phyloP scores from a whole-genome alignment of 306 rosid species.

The Quercus bicolor region DNA sequence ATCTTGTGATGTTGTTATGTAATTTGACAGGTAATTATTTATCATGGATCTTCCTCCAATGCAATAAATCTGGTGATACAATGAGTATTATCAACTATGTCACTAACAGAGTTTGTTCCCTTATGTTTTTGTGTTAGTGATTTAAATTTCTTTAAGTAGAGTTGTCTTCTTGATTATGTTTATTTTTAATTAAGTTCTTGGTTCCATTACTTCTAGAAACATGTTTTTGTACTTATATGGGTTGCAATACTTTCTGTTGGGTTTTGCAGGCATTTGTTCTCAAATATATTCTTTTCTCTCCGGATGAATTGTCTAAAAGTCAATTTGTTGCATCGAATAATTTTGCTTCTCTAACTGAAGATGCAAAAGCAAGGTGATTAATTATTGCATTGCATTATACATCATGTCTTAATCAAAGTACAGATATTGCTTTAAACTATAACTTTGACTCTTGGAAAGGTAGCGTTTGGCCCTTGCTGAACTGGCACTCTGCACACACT shows the following conservation, averaged over 20 bases:
- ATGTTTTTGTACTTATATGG: constrained; percentile 14
- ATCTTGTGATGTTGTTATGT: constrained; percentile 2
- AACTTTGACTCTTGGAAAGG: no score
- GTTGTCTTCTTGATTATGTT: constrained; percentile 4
- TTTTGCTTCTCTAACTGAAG: constrained; percentile 69
- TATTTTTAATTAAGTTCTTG: not conserved
- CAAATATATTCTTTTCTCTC: constrained; percentile 76
- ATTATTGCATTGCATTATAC: constrained; percentile 15
- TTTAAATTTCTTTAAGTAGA: not conserved
- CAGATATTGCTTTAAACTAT: constrained; percentile 9
- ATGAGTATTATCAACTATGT: constrained; percentile 4
- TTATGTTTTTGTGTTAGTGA: constrained; percentile 10
- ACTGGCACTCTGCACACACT: no score
- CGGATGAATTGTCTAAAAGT: constrained; percentile 49
- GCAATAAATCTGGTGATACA: constrained; percentile 10
- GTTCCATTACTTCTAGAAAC: constrained; percentile 3
- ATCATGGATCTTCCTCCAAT: not conserved
- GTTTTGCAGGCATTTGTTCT: constrained; percentile 85
- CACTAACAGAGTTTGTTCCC: not conserved
- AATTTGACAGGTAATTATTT: not conserved
- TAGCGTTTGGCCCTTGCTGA: no score
- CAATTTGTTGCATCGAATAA: constrained; percentile 51
- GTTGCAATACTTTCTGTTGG: constrained; percentile 25
- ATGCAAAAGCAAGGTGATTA: constrained; percentile 78
- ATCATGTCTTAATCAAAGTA: constrained; percentile 25